phyloP scores from a whole-genome alignment of 257 asterid genomes.

The Capsicum rhomboideum region DNA sequence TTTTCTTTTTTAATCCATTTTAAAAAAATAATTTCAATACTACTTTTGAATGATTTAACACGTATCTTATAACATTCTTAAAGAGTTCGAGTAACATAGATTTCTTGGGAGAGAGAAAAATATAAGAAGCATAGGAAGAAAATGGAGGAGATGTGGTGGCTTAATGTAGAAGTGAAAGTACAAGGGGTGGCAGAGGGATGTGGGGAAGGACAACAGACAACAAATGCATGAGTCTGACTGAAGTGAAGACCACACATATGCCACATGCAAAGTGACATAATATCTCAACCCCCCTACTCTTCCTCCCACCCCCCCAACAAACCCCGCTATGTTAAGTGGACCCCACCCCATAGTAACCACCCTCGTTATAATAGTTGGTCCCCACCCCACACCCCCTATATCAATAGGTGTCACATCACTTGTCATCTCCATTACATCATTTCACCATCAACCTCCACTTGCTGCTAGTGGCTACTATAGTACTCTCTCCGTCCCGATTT shows the following conservation, averaged over 20 bases:
- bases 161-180: background rate
- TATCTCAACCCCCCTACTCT: background rate
- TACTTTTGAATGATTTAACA: too few relatives aligned
- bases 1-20: too few relatives aligned
- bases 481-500: background rate
- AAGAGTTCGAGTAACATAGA: too few relatives aligned
- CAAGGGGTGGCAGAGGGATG: background rate
- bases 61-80: too few relatives aligned
- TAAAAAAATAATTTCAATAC: too few relatives aligned
- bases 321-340: background rate
- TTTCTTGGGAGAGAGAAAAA: background rate
- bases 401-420: background rate
- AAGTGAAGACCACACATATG: constrained; percentile 4
- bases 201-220: background rate
- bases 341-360: background rate
- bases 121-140: background rate
- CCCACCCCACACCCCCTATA: background rate
- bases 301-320: too few relatives aligned
- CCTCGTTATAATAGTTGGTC: background rate
- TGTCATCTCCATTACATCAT: background rate
- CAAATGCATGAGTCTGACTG: constrained; percentile 7
- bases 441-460: background rate
- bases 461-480: background rate
- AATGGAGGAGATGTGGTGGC: background rate
- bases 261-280: constrained; percentile 10